A percentile compares a stretch with the other conserved stretches of the same genome.
Conservation (phyloP, 208 protist species). For the Trichomonas gallinae region DNA sequence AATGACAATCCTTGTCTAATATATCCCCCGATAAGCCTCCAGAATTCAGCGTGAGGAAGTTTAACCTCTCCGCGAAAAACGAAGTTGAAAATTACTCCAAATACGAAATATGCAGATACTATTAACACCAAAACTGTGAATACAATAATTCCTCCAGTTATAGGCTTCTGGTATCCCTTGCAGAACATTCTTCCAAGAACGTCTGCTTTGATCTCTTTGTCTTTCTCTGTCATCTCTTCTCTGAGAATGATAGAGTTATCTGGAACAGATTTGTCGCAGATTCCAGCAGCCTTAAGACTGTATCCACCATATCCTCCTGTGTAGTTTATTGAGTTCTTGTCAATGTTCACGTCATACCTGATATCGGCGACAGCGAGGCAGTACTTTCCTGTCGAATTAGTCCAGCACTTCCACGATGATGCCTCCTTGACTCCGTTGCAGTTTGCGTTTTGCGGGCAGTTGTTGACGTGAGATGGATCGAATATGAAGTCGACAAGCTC, state of each 20-base stretch:
- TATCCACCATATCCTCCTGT: not conserved
- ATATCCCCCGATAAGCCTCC: not conserved
- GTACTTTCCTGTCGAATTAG: not conserved
- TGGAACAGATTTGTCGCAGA: not conserved
- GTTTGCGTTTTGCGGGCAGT: not conserved
- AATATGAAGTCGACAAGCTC: not conserved
- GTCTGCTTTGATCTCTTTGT: not conserved
- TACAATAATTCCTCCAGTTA: not conserved
- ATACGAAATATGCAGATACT: not conserved
- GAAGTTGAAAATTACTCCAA: not conserved
- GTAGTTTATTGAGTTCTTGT: not conserved
- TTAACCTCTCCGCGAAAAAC: not conserved
- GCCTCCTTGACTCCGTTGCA: not conserved
- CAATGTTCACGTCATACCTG: not conserved
- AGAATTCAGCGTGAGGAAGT: not conserved
- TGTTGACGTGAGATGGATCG: not conserved
- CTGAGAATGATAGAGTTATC: not conserved
- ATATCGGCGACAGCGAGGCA: not conserved
- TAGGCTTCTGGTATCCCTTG: not conserved
- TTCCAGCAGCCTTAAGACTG: not conserved
- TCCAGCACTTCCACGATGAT: not conserved
- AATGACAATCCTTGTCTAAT: not conserved
- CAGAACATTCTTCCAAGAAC: not conserved
- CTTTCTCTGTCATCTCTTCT: not conserved
- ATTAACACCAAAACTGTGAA: not conserved